phyloP scores from a whole-genome alignment of 73 alveolate genomes.

The Halteria grandinella region DNA sequence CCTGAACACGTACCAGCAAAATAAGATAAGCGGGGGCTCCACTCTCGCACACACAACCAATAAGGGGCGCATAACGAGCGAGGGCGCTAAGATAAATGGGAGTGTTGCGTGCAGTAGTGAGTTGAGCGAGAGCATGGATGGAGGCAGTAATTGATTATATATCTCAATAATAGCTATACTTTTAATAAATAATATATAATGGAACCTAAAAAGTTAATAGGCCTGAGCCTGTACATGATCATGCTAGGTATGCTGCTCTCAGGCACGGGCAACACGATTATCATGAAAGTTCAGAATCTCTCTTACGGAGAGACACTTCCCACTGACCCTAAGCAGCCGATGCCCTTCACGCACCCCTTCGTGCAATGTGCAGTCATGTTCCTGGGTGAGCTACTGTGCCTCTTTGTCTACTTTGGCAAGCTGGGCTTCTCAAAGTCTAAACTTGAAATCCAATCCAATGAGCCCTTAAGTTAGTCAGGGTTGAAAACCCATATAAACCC shows the following conservation, averaged over 20 bases:
- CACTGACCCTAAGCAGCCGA: slow-evolving; percentile 35
- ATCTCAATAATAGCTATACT: too few species aligned
- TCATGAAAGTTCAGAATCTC: slow-evolving; percentile 74
- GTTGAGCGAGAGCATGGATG: too few species aligned
- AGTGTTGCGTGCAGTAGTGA: too few species aligned
- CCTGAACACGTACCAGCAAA: too few species aligned
- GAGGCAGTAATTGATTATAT: too few species aligned
- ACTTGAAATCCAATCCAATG: slow-evolving; percentile 2
- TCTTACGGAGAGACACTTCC: slow-evolving; percentile 36
- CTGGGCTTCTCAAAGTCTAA: background rate
- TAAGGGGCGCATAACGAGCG: too few species aligned
- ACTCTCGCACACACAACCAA: too few species aligned
- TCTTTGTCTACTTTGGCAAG: slow-evolving; percentile 44
- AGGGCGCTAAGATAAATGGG: too few species aligned
- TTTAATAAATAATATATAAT: too few species aligned
- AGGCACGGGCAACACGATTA: slow-evolving; percentile 82
- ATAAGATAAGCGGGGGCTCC: too few species aligned
- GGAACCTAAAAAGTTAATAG: background rate
- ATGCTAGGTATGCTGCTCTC: slow-evolving; percentile 74
- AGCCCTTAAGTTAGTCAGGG: slow-evolving; percentile 37
- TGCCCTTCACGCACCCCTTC: slow-evolving; percentile 76
- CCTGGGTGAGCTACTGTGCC: slow-evolving; percentile 76
- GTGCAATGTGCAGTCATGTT: slow-evolving; percentile 68
- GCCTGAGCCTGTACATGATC: slow-evolving; percentile 48
- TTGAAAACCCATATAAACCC: slow-evolving; percentile 60